Base-by-base conservation (phyloP, 257 asterid species). In the Schizonepeta tenuifolia region DNA sequence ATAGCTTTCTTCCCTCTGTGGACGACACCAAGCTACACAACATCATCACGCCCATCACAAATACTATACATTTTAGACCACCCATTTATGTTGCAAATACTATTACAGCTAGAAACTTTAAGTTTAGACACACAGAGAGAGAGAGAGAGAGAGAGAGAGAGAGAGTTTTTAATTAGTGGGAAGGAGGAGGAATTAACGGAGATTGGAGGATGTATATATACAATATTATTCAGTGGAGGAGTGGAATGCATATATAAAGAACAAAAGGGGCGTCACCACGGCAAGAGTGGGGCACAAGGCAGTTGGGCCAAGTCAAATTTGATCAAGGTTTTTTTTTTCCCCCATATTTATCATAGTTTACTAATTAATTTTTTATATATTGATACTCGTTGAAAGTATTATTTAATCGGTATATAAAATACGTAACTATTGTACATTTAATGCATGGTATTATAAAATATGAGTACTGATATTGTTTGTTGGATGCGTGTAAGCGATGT, bases 231-330 rank as follows among this genome's bases (percentile, higher is more conserved):
- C 2, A 69, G 41, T 14, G 44, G 22, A 4, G 44, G 22, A 4
- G 35, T 24, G 56, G 43, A 7, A 7, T 15, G 8, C 3, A 12
- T 41, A 69, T 4, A 63, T 28, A 28, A 28, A 4, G 33, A 28
- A 28, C 33, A 28, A 53, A 54, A 68, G 61, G 75, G 69, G 38
- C 21, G 69, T 71, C 21, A 55, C 71, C 78, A 56, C 58, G 73
- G 65, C 28, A 47, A 1, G 57, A 49, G 72, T 33, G 82, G 33
- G 46, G 35, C 69, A 26, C 58, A 61, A 60, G 80, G 38, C 63
- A 15, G 74, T 76, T 72, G 69, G 82, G 78, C 79, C 58, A 70
- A 84, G 84, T 84, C 88, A 84, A 84, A 76, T 55, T 63, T 70
- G 44, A 51, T n/a, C 84, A 78, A 78, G 46, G 53, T 66, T 61